Evolutionary conservation across 176 grass and related monocot genomes (phyloP), one percentile per base, ranked within the genome.

Genomic region (Triticum monococcum): DNA sequence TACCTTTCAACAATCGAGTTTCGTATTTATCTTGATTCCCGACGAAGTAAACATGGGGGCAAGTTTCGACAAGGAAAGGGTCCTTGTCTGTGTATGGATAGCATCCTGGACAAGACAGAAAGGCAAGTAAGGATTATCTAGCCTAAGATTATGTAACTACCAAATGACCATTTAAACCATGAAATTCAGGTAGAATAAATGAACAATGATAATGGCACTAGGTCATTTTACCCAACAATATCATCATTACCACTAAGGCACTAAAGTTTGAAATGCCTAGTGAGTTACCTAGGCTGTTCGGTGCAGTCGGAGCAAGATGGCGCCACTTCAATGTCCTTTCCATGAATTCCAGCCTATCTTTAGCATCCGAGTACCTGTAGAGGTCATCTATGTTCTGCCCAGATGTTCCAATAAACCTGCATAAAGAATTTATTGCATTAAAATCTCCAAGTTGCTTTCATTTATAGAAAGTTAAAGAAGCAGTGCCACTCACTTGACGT

Each of bases 61-160:
- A 99, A 28, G 75, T 94, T 83, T 99, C 94, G 59, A 99, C 54
- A 12, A 99, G 90, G 84, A 99, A 96, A 81, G 97, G 97, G 64
- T 99, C 97, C 94, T 92, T 99, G 81, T 96, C 92, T 59, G 94
- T 96, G 79, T 96, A 99, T 72, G 97, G 97, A 79, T 93, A 99
- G 32, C 97, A 99, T 84, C 97, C 97, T 99, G 87, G 41, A 81
- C 54, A 25, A 72, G 76, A 91, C 14, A 77, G 23, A 84, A 26
- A 36, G 6, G 35, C 63, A 56, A 12, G n/a, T 83, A 23, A 86
- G 12, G 38, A 38, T 14, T 18, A 68, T 85, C 35, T 54, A 84
- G 17, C 12, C 16, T 81, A 24, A 24, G 56, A 40, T 68, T 7
- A 71, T 32, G 28, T 12, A 82, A 31, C 70, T 70, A 82, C 63